phyloP scores from a whole-genome alignment of 441 rosid genomes.

The Omphalea diandra region DNA sequence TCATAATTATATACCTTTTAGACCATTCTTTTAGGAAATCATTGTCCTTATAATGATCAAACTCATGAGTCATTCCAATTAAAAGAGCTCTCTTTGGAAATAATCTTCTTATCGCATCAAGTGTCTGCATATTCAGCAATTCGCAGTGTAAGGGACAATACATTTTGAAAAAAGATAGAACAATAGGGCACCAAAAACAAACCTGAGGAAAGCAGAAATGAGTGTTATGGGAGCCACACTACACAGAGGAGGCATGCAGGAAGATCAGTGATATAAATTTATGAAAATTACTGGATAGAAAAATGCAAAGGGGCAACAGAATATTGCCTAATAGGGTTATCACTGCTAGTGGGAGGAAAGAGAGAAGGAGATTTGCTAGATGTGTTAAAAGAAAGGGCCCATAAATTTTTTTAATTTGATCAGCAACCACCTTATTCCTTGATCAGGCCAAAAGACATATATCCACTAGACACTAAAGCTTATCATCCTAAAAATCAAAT shows the following conservation, averaged over 20 bases:
- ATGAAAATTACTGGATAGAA: not conserved
- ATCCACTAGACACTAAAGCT: not conserved
- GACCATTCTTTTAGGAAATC: slow-evolving; percentile 82
- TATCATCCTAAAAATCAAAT: not conserved
- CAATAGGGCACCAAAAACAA: slow-evolving; percentile 14
- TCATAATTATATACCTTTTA: slow-evolving; percentile 50
- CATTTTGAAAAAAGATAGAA: not conserved
- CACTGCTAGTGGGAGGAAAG: not conserved
- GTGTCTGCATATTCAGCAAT: slow-evolving; percentile 47
- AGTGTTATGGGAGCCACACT: slow-evolving; percentile 68
- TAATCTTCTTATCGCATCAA: slow-evolving; percentile 74
- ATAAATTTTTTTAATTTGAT: not conserved
- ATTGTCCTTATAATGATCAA: slow-evolving; percentile 82
- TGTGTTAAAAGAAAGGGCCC: not conserved
- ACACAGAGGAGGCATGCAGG: slow-evolving; percentile 26
- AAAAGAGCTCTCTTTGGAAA: slow-evolving; percentile 78
- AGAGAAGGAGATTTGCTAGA: not conserved
- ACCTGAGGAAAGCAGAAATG: slow-evolving; percentile 93
- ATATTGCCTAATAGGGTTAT: not conserved
- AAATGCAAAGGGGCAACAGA: not conserved
- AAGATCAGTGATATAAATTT: not conserved
- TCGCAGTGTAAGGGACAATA: slow-evolving; percentile 5
- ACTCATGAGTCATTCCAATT: slow-evolving; percentile 88
- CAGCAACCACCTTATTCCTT: not conserved
- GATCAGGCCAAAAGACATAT: not conserved